Conservation (phyloP, 306 rosid genomes). For the Sophora flavescens region DNA sequence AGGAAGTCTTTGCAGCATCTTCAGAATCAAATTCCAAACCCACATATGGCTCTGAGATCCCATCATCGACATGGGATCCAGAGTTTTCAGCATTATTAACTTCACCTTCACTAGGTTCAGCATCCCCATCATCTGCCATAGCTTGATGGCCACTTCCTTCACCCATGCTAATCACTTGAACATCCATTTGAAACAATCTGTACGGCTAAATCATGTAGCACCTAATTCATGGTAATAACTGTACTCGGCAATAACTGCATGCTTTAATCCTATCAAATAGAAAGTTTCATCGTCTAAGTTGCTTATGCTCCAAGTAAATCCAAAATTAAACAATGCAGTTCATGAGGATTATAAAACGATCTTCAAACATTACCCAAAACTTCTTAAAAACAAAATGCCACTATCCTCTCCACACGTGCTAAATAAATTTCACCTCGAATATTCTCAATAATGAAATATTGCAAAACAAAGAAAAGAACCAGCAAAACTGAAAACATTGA, state of each 20-base stretch:
- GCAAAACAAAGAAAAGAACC: neutral
- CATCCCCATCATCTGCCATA: constrained; percentile 52
- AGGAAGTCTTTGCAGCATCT: constrained; percentile 74
- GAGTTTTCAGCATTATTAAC: constrained; percentile 58
- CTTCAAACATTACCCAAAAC: constrained; percentile 2
- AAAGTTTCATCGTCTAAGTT: constrained; percentile 27
- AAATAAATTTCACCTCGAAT: constrained; percentile 16
- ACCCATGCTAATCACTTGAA: constrained; percentile 66
- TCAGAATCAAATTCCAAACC: constrained; percentile 88
- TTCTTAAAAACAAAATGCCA: constrained; percentile 22
- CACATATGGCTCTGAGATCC: constrained; percentile 64
- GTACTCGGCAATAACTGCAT: constrained; percentile 37
- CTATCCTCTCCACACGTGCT: neutral
- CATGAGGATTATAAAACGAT: constrained; percentile 17
- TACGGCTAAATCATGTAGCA: constrained; percentile 36
- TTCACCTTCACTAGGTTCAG: constrained; percentile 60
- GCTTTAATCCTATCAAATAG: constrained; percentile 39
- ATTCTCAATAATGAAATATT: constrained; percentile 29
- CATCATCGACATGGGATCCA: constrained; percentile 53
- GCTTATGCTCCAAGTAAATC: constrained; percentile 30
- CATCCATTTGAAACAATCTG: constrained; percentile 63
- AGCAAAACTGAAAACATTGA: neutral
- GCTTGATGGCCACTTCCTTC: constrained; percentile 67
- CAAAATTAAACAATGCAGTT: constrained; percentile 34
- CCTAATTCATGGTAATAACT: constrained; percentile 25